phyloP scores from a whole-genome alignment of 2,329 filamentous ascomycete species.

The Triangularia setosa region DNA sequence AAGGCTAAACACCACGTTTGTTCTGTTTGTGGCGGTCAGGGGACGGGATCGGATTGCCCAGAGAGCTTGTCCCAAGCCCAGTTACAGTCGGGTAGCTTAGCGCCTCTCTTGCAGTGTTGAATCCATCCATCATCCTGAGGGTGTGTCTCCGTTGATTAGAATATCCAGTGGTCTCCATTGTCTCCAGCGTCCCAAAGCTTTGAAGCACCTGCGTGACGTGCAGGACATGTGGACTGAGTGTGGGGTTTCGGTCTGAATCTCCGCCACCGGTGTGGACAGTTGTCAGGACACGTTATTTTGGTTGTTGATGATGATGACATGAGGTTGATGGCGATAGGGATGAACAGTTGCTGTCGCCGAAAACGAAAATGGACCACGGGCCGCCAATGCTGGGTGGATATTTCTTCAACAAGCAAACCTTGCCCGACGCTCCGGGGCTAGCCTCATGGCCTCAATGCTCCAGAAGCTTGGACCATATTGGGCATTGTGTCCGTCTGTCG shows the following conservation, averaged over 20 bases:
- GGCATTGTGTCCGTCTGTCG: neutral
- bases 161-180: neutral
- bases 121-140: neutral
- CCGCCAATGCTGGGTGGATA: neutral
- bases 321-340: neutral
- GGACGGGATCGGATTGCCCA: neutral
- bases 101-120: neutral
- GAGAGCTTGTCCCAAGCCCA: slow-evolving; percentile 3
- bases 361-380: neutral
- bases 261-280: neutral
- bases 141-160: neutral
- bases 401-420: neutral
- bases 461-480: slow-evolving; percentile 9
- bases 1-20: neutral
- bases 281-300: neutral
- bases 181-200: neutral
- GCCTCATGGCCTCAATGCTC: neutral
- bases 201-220: neutral
- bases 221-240: neutral
- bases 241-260: neutral
- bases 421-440: neutral
- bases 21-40: slow-evolving; percentile 9
- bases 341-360: neutral
- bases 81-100: neutral
- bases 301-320: neutral